Conservation (phyloP, 2,329 filamentous ascomycete genomes). For the Colletotrichum sublineola region DNA sequence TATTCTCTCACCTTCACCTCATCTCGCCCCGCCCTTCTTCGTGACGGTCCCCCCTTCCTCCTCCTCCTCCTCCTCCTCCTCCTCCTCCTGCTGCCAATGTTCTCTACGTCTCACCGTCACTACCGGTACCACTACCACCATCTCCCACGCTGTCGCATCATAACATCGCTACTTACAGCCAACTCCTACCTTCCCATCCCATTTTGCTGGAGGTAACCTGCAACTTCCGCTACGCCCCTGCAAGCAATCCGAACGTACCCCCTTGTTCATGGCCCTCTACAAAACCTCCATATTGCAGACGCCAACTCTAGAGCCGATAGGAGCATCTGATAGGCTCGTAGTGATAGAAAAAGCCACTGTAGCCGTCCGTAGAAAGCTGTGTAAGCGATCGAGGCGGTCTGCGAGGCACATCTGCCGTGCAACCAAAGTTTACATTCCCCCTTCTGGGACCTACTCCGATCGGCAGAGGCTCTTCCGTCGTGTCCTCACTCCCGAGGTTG, state of each 20-base stretch:
- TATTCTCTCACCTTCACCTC: conserved; percentile 1
- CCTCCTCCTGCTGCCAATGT: not conserved
- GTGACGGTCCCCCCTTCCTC: not conserved
- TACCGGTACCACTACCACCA: not conserved
- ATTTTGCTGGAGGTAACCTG: not conserved
- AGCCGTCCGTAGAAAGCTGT: not conserved
- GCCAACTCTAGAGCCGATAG: not conserved
- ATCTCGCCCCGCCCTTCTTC: not conserved
- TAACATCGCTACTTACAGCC: not conserved
- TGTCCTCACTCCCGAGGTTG: not conserved
- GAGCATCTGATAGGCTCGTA: not conserved
- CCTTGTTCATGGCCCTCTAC: too few relatives aligned
- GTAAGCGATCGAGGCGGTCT: not conserved
- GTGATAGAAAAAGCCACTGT: not conserved
- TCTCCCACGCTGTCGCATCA: not conserved
- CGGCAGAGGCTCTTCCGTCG: not conserved
- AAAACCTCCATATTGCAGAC: not conserved
- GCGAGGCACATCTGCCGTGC: conserved; percentile 1
- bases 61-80: too few relatives aligned
- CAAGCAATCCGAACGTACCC: not conserved
- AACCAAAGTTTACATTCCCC: not conserved
- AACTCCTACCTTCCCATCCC: not conserved
- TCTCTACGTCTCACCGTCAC: not conserved
- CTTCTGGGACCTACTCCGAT: not conserved
- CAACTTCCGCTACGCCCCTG: not conserved